phyloP scores from a whole-genome alignment of 1,139 yeast genomes.

The Yamadazyma buinensis region DNA sequence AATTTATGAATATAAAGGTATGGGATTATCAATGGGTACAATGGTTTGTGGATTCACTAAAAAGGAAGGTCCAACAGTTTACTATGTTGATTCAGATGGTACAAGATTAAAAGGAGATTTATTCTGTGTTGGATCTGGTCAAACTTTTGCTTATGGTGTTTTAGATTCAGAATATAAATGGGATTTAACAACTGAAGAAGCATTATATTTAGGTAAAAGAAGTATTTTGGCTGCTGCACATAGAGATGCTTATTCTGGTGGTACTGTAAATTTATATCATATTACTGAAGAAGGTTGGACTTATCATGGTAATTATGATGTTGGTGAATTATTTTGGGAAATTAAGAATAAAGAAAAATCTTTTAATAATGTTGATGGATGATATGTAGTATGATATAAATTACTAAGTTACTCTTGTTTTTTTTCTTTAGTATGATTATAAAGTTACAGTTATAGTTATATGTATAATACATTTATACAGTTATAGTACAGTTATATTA shows the following conservation, averaged over 20 bases:
- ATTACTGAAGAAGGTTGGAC: constrained; percentile 93
- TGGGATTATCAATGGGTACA: constrained; percentile 99
- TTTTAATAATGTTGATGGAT: constrained; percentile 83
- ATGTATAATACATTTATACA: too few species aligned
- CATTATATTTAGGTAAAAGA: constrained; percentile 90
- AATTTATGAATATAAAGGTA: constrained; percentile 92
- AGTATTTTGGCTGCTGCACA: constrained; percentile 97
- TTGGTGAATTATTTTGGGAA: constrained; percentile 90
- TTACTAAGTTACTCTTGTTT: too few species aligned
- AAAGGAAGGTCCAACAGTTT: constrained; percentile 92
- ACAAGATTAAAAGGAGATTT: constrained; percentile 91
- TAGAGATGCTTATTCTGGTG: constrained; percentile 98
- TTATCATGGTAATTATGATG: constrained; percentile 93
- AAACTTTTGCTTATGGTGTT: constrained; percentile 99
- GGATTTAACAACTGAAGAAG: constrained; percentile 91
- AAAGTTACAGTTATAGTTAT: too few species aligned
- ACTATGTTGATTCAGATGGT: constrained; percentile 97
- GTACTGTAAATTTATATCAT: constrained; percentile 88
- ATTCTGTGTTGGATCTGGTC: constrained; percentile 99
- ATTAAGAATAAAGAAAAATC: constrained; percentile 84
- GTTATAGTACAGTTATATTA: too few species aligned
- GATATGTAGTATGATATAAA: too few species aligned
- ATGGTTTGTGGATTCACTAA: constrained; percentile 97
- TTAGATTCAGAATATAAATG: constrained; percentile 86
- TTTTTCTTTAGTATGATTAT: too few species aligned